These are phyloP conservation scores for Kalmanozyma brasiliensis DNA, from an alignment of 1,284 basidiomycete genomes.

Conservation along the genomic window DNA sequence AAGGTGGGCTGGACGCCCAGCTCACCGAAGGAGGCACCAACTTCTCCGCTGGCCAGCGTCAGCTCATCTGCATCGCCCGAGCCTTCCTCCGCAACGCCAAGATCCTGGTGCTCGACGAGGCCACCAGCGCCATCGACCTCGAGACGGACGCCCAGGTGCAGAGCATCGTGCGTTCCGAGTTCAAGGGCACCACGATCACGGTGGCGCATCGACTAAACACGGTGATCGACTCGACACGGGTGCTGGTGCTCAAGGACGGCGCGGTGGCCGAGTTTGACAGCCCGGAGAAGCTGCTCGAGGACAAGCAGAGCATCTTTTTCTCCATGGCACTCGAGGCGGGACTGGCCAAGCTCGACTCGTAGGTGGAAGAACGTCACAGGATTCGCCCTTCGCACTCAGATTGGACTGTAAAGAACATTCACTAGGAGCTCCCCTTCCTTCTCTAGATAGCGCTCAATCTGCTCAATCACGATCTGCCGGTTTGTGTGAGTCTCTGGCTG, in stretches of 20 bases:
- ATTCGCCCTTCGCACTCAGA: too few species aligned
- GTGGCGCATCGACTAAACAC: constrained; percentile 85
- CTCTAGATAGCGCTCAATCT: too few species aligned
- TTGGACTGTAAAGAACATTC: too few species aligned
- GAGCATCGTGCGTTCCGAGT: constrained; percentile 76
- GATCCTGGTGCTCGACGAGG: constrained; percentile 90
- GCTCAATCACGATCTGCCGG: too few species aligned
- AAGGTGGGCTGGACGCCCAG: constrained; percentile 79
- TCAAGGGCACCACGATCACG: constrained; percentile 68
- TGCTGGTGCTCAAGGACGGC: constrained; percentile 85
- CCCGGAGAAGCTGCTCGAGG: constrained; percentile 75
- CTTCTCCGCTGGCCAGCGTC: constrained; percentile 82
- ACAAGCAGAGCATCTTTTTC: constrained; percentile 69
- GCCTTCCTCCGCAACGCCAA: constrained; percentile 72
- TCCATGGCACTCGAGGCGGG: constrained; percentile 67
- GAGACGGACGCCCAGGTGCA: constrained; percentile 89
- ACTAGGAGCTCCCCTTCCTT: too few species aligned
- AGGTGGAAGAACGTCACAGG: neutral
- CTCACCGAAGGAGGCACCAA: constrained; percentile 83
- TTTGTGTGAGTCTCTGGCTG: too few species aligned
- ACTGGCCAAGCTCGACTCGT: constrained; percentile 43
- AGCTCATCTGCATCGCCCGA: constrained; percentile 68
- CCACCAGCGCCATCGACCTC: constrained; percentile 76
- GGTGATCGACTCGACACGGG: constrained; percentile 84
- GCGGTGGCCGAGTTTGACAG: constrained; percentile 79